A percentile compares a stretch with the other conserved stretches of the same genome.
Evolutionary conservation across 2,329 filamentous ascomycete species (phyloP).

Genomic region (Sporothrix pseudoabietina): DNA sequence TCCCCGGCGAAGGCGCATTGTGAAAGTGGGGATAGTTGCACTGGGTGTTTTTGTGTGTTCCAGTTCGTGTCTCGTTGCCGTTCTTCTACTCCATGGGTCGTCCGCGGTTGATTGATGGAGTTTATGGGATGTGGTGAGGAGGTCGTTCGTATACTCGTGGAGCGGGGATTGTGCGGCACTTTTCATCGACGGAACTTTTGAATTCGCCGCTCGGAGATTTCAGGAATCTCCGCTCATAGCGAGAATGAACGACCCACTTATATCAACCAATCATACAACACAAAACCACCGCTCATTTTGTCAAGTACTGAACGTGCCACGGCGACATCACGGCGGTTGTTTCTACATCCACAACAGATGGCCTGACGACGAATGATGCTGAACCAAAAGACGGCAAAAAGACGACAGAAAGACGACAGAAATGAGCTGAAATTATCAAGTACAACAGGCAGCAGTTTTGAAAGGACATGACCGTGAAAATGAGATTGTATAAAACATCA

Average conservation of each 20-base stretch:
- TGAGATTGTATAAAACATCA: not conserved
- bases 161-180: slow-evolving; percentile 17
- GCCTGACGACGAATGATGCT: not conserved
- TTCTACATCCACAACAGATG: not conserved
- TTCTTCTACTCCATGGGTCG: not conserved
- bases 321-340: slow-evolving; percentile 17
- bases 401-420: not conserved
- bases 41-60: not conserved
- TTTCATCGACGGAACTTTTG: not conserved
- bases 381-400: not conserved
- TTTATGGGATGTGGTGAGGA: not conserved
- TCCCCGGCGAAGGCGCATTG: slow-evolving; percentile 31
- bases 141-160: not conserved
- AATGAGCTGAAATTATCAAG: not conserved
- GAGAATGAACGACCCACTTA: not conserved
- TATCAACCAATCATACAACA: slow-evolving; percentile 8
- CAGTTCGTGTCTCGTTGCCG: not conserved
- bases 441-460: not conserved
- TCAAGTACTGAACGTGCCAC: not conserved
- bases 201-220: slow-evolving; percentile 3
- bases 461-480: not conserved
- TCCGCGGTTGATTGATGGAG: not conserved
- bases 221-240: not conserved
- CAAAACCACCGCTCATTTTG: not conserved
- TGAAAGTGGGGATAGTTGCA: not conserved